Percentiles rank a stretch among this genome's conserved stretches.
These are phyloP conservation scores for Adenanthera pavonina DNA, from an alignment of 306 rosid genomes.

Conservation along the genomic window DNA sequence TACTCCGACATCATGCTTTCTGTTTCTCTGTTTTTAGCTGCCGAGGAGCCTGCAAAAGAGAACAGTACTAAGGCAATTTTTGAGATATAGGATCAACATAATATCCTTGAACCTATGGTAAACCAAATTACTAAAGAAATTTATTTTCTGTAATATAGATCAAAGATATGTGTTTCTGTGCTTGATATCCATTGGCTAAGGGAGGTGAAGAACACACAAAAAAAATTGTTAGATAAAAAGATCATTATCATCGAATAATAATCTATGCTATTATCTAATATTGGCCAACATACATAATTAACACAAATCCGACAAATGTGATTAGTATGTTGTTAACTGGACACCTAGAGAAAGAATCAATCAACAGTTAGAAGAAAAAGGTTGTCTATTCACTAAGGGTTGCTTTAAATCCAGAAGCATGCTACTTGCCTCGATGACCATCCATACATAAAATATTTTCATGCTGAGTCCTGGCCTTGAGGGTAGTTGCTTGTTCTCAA, in stretches of 20 bases:
- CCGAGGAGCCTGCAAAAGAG: neutral
- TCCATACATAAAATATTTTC: neutral
- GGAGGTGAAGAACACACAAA: neutral
- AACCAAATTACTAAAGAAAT: neutral
- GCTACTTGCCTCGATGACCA: neutral
- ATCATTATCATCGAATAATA: neutral
- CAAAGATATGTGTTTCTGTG: neutral
- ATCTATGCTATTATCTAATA: neutral
- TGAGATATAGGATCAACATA: neutral
- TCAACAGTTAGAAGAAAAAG: neutral
- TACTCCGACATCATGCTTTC: constrained; percentile 17
- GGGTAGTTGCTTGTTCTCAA: neutral
- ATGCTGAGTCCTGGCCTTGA: neutral
- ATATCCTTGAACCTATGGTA: neutral
- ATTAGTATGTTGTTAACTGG: neutral
- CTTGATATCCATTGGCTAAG: neutral
- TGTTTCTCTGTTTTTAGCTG: constrained; percentile 24
- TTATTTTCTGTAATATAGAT: neutral
- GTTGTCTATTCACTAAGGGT: too few relatives aligned
- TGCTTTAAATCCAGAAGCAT: neutral
- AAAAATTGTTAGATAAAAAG: neutral
- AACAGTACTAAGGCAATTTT: neutral
- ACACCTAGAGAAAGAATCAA: neutral
- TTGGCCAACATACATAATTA: neutral
- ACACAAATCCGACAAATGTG: neutral